phyloP scores from a whole-genome alignment of 176 grass and related monocot genomes.

The Puya raimondii region DNA sequence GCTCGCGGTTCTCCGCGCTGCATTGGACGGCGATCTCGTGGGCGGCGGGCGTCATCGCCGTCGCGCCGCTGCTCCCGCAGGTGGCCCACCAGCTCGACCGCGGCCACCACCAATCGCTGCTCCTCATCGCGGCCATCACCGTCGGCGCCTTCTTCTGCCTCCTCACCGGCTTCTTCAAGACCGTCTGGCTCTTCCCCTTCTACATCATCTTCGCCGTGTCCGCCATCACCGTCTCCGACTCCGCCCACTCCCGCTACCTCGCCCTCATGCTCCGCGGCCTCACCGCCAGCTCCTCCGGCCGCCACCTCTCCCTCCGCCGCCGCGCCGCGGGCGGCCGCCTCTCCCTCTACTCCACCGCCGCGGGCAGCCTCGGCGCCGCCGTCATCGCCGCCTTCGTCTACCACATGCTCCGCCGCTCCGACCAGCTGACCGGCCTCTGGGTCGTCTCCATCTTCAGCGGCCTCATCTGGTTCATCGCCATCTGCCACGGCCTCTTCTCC shows the following conservation, averaged over 20 bases:
- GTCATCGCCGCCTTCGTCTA: conserved; percentile 83
- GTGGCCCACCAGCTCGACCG: conserved; percentile 64
- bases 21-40: conserved; percentile 82
- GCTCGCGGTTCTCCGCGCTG: conserved; percentile 47
- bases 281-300: conserved; percentile 40
- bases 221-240: conserved; percentile 44
- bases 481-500: conserved; percentile 82
- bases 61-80: conserved; percentile 51
- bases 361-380: conserved; percentile 67
- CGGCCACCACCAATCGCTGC: conserved; percentile 59
- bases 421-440: conserved; percentile 86
- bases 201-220: conserved; percentile 55
- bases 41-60: conserved; percentile 54
- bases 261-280: conserved; percentile 71
- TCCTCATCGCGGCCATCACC: conserved; percentile 59
- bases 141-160: conserved; percentile 68
- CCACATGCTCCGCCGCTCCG: conserved; percentile 86
- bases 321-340: conserved; percentile 56
- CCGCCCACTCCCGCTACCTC: conserved; percentile 63
- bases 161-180: conserved; percentile 93
- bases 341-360: conserved; percentile 50
- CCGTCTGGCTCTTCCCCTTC: conserved; percentile 74
- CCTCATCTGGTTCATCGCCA: conserved; percentile 68
- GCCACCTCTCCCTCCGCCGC: conserved; percentile 49
- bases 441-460: conserved; percentile 95